These are phyloP conservation scores for Botryotinia globosa DNA, from an alignment of 2,329 filamentous ascomycete species.

Conservation along the genomic window DNA sequence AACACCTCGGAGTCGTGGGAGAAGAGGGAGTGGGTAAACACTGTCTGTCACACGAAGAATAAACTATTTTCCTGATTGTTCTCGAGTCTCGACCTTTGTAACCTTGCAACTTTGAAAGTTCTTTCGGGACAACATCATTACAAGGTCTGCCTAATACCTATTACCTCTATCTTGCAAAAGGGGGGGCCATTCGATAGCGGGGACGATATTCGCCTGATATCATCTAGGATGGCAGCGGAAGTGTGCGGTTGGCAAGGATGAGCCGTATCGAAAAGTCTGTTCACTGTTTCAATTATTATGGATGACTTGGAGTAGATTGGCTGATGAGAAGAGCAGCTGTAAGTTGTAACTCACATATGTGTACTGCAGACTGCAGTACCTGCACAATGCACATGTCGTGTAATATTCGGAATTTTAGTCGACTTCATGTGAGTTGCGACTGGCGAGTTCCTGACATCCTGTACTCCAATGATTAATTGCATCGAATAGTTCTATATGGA, in stretches of 20 bases:
- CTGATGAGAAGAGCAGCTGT: background rate
- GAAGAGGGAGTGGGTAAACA: background rate
- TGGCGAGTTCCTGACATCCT: background rate
- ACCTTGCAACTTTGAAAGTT: background rate
- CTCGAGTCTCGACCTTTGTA: slow-evolving; percentile 11
- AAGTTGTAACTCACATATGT: background rate
- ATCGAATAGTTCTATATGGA: background rate
- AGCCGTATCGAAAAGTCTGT: background rate
- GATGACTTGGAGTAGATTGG: background rate
- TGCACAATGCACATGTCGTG: slow-evolving; percentile 7
- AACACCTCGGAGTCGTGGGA: background rate
- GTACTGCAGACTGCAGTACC: background rate
- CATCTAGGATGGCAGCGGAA: background rate
- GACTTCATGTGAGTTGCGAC: background rate
- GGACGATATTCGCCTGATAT: slow-evolving; percentile 11
- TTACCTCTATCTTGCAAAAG: background rate
- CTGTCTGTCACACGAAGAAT: background rate
- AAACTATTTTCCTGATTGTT: background rate
- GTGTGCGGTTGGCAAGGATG: slow-evolving; percentile 9
- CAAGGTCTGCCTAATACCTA: background rate
- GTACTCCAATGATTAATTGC: background rate
- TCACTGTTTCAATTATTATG: slow-evolving; percentile 3
- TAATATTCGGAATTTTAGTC: background rate
- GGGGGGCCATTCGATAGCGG: background rate
- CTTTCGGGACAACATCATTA: background rate